Evolutionary conservation across 352 stramenopile species (phyloP).

Genomic region (Aphanomyces invadans): DNA sequence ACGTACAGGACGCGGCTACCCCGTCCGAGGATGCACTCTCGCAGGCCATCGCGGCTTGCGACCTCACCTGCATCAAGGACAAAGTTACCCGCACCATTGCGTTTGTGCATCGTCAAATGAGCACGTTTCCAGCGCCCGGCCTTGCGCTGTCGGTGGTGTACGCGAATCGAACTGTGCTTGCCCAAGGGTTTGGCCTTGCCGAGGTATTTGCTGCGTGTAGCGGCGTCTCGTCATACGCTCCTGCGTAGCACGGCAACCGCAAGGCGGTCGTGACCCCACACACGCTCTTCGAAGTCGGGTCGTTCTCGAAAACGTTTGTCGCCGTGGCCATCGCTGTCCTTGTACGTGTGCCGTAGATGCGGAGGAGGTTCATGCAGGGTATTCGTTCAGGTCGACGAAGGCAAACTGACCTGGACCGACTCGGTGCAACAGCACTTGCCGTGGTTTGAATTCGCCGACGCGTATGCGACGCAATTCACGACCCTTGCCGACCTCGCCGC

Average conservation of each 20-base stretch:
- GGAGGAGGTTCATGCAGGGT: too few species aligned
- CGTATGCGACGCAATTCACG: constrained; percentile 44
- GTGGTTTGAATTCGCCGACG: constrained; percentile 45
- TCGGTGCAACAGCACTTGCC: constrained; percentile 47
- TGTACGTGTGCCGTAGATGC: too few species aligned
- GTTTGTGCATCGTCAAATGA: neutral
- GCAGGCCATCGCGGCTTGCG: neutral
- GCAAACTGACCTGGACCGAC: constrained; percentile 43
- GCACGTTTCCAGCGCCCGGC: neutral
- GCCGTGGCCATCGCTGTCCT: constrained; percentile 31
- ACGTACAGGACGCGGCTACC: neutral
- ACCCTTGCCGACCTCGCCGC: constrained; percentile 45
- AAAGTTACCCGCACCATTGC: neutral
- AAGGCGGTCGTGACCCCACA: constrained; percentile 32
- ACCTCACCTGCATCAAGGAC: neutral
- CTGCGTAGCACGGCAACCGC: constrained; percentile 12
- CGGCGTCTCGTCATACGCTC: neutral
- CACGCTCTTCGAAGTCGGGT: constrained; percentile 63
- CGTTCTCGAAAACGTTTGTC: constrained; percentile 59
- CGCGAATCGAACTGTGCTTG: constrained; percentile 4
- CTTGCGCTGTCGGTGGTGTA: constrained; percentile 5
- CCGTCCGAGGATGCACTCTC: too few species aligned
- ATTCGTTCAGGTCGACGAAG: constrained; percentile 45
- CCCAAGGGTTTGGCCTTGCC: constrained; percentile 3
- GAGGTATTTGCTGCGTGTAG: neutral